Evolutionary conservation across 169 alveolate species (phyloP).

Genomic region (Eimeria sp.): DNA sequence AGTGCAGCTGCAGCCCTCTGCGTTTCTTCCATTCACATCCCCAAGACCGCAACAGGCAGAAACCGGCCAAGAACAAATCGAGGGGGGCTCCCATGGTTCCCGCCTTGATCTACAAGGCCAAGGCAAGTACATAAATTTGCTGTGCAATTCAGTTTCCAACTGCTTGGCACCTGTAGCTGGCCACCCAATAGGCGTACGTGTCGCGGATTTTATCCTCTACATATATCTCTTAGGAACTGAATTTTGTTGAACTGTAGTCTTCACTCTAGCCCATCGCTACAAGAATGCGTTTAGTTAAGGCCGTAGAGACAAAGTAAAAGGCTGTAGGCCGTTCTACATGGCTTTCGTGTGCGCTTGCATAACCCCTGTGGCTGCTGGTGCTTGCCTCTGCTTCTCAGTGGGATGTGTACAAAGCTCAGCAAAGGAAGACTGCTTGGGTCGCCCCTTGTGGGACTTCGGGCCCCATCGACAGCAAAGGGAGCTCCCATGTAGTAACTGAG

Average conservation of each 20-base stretch:
- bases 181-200: neutral
- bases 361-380: neutral
- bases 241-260: neutral
- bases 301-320: neutral
- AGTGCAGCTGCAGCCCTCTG: neutral
- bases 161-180: neutral
- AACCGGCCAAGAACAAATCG: neutral
- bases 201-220: neutral
- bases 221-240: neutral
- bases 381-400: slow-evolving; percentile 1
- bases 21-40: neutral
- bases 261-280: neutral
- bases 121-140: neutral
- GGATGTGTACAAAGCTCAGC: slow-evolving; percentile 30
- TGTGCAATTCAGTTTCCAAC: neutral
- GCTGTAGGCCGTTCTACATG: neutral
- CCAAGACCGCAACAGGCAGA: neutral
- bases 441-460: neutral
- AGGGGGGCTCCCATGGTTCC: neutral
- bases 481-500: neutral
- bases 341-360: neutral
- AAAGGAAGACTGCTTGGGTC: neutral
- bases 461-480: neutral
- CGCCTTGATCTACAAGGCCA: slow-evolving; percentile 33
- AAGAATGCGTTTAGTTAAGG: neutral